Percentiles rank a stretch among this genome's conserved stretches.
These are phyloP conservation scores for Backusella liffmaniae DNA, from an alignment of 192 early-diverging fungal species.

Conservation along the genomic window DNA sequence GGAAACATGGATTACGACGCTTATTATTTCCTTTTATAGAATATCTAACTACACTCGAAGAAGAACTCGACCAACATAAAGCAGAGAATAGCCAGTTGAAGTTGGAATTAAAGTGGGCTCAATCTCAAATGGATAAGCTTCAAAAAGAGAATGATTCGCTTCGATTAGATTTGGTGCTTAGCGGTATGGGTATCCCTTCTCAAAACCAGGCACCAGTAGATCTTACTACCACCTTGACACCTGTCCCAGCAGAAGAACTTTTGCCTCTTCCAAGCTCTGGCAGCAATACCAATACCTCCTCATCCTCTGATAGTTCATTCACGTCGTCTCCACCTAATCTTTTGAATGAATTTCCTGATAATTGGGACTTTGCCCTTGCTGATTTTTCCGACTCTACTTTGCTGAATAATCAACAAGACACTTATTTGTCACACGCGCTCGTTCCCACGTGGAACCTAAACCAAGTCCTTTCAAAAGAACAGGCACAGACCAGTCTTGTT, in stretches of 20 bases:
- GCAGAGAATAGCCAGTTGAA: slow-evolving; percentile 27
- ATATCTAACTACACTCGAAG: slow-evolving; percentile 30
- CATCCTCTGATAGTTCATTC: slow-evolving; percentile 1
- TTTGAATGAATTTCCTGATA: slow-evolving; percentile 5
- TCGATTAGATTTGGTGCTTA: slow-evolving; percentile 18
- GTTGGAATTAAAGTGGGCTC: slow-evolving; percentile 26
- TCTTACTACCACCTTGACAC: neutral
- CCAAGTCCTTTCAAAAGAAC: slow-evolving; percentile 9
- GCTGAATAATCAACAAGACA: slow-evolving; percentile 7
- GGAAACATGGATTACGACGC: slow-evolving; percentile 13
- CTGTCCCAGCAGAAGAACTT: neutral
- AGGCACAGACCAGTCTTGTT: neutral
- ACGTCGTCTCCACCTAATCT: slow-evolving; percentile 3
- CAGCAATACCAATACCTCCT: neutral
- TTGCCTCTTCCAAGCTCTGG: neutral
- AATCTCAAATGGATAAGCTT: slow-evolving; percentile 15
- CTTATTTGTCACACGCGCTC: slow-evolving; percentile 20
- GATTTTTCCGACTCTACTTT: neutral
- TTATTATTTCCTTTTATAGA: slow-evolving; percentile 26
- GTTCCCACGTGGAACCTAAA: slow-evolving; percentile 25
- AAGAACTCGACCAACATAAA: slow-evolving; percentile 19
- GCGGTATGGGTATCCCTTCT: neutral
- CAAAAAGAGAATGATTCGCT: slow-evolving; percentile 32
- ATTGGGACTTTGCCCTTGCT: slow-evolving; percentile 7
- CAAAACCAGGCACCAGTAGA: neutral